These are phyloP conservation scores for Ceratobasidium sp. DNA, from an alignment of 1,284 basidiomycete species.

Conservation along the genomic window DNA sequence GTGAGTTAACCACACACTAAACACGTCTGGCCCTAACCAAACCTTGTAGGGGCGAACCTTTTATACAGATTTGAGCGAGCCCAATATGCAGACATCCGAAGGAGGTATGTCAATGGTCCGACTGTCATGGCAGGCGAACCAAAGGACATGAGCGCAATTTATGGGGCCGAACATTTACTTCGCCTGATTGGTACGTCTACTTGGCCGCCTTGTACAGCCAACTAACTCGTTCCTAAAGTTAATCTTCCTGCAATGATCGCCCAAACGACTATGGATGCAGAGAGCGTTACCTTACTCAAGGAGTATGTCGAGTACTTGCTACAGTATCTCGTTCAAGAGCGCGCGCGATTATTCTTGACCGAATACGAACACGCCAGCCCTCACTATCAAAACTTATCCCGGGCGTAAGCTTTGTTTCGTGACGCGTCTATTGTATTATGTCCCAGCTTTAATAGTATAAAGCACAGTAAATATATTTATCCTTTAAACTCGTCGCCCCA, in stretches of 20 bases:
- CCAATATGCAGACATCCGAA: conserved; percentile 86
- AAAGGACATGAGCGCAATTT: conserved; percentile 88
- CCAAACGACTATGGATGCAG: conserved; percentile 88
- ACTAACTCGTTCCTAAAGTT: conserved; percentile 48
- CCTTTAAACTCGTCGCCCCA: conserved; percentile 29
- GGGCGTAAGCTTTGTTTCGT: conserved; percentile 10
- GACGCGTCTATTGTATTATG: neutral
- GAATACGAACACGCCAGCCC: conserved; percentile 76
- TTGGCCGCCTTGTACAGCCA: neutral
- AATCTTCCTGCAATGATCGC: conserved; percentile 77
- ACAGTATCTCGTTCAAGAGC: conserved; percentile 69
- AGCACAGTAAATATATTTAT: neutral
- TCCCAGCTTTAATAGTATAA: neutral
- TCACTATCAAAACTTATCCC: conserved; percentile 71
- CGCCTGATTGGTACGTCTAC: conserved; percentile 81
- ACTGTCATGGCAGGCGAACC: conserved; percentile 71
- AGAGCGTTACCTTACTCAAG: conserved; percentile 80
- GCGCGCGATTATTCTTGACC: conserved; percentile 66
- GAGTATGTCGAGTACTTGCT: conserved; percentile 93
- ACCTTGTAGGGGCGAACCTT: conserved; percentile 77
- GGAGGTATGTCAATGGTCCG: conserved; percentile 74
- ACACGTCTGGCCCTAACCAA: conserved; percentile 44
- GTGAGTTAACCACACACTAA: conserved; percentile 15
- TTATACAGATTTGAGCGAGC: conserved; percentile 93
- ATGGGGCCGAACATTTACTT: conserved; percentile 94